Base-by-base conservation (phyloP, 2,329 filamentous ascomycete species). In the Aspergillus pseudonomiae region DNA sequence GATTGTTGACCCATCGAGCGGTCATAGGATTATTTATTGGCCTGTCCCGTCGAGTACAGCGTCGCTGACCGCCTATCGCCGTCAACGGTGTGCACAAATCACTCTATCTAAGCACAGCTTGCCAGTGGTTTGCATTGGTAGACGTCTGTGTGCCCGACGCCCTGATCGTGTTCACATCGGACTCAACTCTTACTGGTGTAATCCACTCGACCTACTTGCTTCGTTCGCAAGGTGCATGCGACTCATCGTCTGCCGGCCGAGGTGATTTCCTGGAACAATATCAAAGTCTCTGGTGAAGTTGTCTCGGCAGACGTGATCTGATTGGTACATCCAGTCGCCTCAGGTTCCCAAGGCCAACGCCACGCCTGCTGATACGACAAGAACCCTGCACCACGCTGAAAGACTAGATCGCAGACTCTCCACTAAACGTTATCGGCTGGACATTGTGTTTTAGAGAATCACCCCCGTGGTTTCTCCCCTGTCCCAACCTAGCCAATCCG, bases 71-170 rank as follows among this genome's bases (percentile, higher is more conserved):
- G 68, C 67, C 68, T 65, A 57, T 66, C 61, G 24, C 52, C 53
- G 28, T 43, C 58, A 50, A 26, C 26, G 30, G 53, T 41, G 64
- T 59, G 58, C 54, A 43, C 58, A 60, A 50, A 24, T 39, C 52
- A 16, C 39, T 41, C 16, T 19, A 41, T 41, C 39, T 19, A 19
- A 41, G 39, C 39, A n/a, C 39, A 41, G 19, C 52, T 55, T 34
- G 28, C 54, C 55, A 55, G 54, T 48, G 57, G 58, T 62, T 55
- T 54, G 56, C 30, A 56, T 60, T 54, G 24, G 55, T 57, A 45
- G 30, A 60, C 60, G 63, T 64, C 62, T 70, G 67, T 62, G 68
- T 70, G 68, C 70, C 67, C 70, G 64, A 71, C 68, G 67, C 65
- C 63, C 60, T 66, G 61, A 67, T 68, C 62, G 62, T 61, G 50